Conservation (phyloP, 2,329 filamentous ascomycete species). For the Clonostachys rhizophaga region DNA sequence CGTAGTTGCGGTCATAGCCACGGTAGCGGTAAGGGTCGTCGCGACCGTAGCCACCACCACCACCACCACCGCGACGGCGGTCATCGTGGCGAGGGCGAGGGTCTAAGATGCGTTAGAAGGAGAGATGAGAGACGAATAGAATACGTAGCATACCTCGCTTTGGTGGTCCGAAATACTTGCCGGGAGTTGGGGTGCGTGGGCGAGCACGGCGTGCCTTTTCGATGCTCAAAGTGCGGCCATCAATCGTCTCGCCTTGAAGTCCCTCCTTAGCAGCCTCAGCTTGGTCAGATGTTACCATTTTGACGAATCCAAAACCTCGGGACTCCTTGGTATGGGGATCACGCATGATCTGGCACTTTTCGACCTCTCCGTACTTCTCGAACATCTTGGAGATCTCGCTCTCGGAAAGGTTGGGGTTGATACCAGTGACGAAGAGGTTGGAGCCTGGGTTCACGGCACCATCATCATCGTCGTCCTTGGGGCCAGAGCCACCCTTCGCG, state of each 20-base stretch:
- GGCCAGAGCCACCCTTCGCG: constrained; percentile 48
- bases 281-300: constrained; percentile 94
- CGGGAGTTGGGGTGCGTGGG: constrained; percentile 91
- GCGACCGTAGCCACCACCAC: constrained; percentile 39
- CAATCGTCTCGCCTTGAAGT: constrained; percentile 89
- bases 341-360: constrained; percentile 99
- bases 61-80: constrained; percentile 54
- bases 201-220: constrained; percentile 96
- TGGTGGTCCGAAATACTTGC: constrained; percentile 98
- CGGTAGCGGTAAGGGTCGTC: constrained; percentile 55
- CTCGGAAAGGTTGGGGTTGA: constrained; percentile 87
- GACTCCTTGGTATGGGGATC: constrained; percentile 98
- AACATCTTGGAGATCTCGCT: constrained; percentile 91
- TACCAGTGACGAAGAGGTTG: constrained; percentile 98
- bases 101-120: constrained; percentile 15
- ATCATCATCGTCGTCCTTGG: constrained; percentile 60
- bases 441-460: constrained; percentile 88
- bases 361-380: constrained; percentile 97
- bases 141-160: constrained; percentile 74
- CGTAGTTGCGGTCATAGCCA: constrained; percentile 31
- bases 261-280: constrained; percentile 96
- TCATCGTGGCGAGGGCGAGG: constrained; percentile 49
- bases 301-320: constrained; percentile 97
- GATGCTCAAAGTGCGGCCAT: constrained; percentile 94
- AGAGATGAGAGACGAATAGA: constrained; percentile 9